Percentiles rank a stretch among this genome's conserved stretches.
Evolutionary conservation across 2,329 filamentous ascomycete genomes (phyloP).

Genomic region (Xenosphaeropsis pyriputrescens): DNA sequence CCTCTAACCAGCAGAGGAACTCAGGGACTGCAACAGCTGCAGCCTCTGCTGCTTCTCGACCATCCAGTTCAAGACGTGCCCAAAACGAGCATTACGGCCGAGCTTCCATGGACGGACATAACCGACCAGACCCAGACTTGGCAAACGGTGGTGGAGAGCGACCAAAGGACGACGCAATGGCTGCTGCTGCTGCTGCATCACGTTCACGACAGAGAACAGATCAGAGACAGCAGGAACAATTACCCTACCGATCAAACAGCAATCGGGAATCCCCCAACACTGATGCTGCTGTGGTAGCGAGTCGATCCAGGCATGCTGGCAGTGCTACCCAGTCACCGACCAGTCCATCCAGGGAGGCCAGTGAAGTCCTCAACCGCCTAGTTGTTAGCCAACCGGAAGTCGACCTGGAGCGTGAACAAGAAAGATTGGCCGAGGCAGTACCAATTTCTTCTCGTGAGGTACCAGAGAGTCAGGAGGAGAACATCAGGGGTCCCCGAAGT

Average conservation of each 20-base stretch:
- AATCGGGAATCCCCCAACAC: constrained; percentile 23
- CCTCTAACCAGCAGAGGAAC: constrained; percentile 46
- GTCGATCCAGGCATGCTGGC: constrained; percentile 16
- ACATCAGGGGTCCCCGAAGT: constrained; percentile 34
- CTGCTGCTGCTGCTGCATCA: constrained; percentile 18
- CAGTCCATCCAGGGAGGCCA: constrained; percentile 58
- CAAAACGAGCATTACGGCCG: constrained; percentile 5
- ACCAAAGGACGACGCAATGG: constrained; percentile 17
- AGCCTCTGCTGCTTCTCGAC: constrained; percentile 13
- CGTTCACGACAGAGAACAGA: constrained; percentile 30
- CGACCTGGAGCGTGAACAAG: constrained; percentile 57
- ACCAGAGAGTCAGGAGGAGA: constrained; percentile 26
- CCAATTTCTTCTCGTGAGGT: constrained; percentile 26
- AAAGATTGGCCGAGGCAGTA: constrained; percentile 48
- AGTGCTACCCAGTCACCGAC: constrained; percentile 36
- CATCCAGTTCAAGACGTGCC: constrained; percentile 10
- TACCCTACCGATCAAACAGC: constrained; percentile 23
- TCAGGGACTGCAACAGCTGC: constrained; percentile 18
- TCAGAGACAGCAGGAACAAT: constrained; percentile 24
- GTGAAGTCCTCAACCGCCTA: constrained; percentile 64
- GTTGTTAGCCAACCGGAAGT: constrained; percentile 63
- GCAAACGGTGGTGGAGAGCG: constrained; percentile 22
- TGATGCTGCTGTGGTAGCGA: constrained; percentile 16
- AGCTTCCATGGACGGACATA: constrained; percentile 2
- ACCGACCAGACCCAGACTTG: constrained; percentile 13